Evolutionary conservation across 768 basidiomycete species (phyloP).

Genomic region (Kwoniella mangroviensis): DNA sequence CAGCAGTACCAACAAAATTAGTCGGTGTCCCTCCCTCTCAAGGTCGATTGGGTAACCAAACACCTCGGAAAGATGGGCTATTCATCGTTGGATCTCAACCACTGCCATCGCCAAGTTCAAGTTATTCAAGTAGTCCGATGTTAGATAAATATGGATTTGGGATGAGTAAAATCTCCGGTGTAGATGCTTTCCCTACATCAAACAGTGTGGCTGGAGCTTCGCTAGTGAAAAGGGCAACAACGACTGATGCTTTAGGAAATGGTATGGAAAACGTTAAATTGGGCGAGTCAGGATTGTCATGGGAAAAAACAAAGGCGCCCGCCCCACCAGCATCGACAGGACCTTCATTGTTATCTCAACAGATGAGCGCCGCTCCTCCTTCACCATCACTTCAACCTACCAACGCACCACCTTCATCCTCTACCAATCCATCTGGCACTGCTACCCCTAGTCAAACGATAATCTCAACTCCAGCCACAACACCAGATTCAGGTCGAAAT

Average conservation of each 20-base stretch:
- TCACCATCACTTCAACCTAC: slow-evolving; percentile 31
- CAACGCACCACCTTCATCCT: slow-evolving; percentile 20
- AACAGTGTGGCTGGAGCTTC: slow-evolving; percentile 49
- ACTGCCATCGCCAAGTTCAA: slow-evolving; percentile 72
- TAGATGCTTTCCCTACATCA: slow-evolving; percentile 26
- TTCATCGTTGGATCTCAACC: slow-evolving; percentile 92
- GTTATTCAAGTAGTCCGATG: slow-evolving; percentile 73
- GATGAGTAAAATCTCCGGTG: slow-evolving; percentile 80
- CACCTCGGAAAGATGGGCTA: slow-evolving; percentile 79
- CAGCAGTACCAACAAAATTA: slow-evolving; percentile 72
- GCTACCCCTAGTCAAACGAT: slow-evolving; percentile 40
- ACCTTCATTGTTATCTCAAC: slow-evolving; percentile 76
- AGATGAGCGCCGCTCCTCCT: slow-evolving; percentile 57
- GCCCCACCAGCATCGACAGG: slow-evolving; percentile 57
- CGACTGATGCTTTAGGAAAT: slow-evolving; percentile 64
- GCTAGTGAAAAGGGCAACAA: slow-evolving; percentile 59
- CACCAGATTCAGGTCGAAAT: slow-evolving; percentile 35
- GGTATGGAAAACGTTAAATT: slow-evolving; percentile 60
- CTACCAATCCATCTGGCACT: slow-evolving; percentile 35
- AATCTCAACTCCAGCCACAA: slow-evolving; percentile 51
- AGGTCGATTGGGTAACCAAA: slow-evolving; percentile 94
- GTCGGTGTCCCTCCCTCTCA: slow-evolving; percentile 88
- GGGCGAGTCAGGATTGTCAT: slow-evolving; percentile 45
- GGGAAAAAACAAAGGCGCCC: slow-evolving; percentile 53
- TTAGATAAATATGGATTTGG: slow-evolving; percentile 88